Percentiles rank a stretch among this genome's conserved stretches.
phyloP scores from a whole-genome alignment of 176 grass and related monocot genomes.

The Metroxylon sagu region DNA sequence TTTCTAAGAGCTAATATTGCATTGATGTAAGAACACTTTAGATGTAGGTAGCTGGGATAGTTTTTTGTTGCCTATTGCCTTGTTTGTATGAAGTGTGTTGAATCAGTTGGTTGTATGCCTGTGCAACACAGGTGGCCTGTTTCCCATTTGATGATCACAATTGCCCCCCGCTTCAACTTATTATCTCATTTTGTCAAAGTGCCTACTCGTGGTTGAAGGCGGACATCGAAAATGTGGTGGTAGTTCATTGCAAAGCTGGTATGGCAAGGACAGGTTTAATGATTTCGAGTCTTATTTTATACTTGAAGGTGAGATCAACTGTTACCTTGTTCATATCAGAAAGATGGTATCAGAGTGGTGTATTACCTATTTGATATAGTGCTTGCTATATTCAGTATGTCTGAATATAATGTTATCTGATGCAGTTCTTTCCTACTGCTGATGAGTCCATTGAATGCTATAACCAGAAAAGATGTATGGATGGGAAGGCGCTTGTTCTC shows the following conservation, averaged over 20 bases:
- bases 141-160: slow-evolving; percentile 12
- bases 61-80: too few species aligned
- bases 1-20: too few species aligned
- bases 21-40: too few species aligned
- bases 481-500: slow-evolving; percentile 10
- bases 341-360: too few species aligned
- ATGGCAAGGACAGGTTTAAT: slow-evolving; percentile 12
- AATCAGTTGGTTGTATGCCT: too few species aligned
- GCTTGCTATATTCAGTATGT: too few species aligned
- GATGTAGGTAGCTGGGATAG: too few species aligned
- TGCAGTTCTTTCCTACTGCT: slow-evolving; percentile 15
- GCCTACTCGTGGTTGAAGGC: slow-evolving; percentile 7
- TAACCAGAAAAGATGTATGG: slow-evolving; percentile 16
- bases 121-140: slow-evolving; percentile 7
- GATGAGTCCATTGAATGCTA: slow-evolving; percentile 17
- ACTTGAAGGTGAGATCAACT: slow-evolving; percentile 2
- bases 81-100: too few species aligned
- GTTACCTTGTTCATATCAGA: too few species aligned
- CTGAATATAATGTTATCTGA: neutral
- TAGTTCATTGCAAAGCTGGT: slow-evolving; percentile 16
- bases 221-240: slow-evolving; percentile 9
- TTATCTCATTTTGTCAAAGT: slow-evolving; percentile 12
- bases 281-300: slow-evolving; percentile 14
- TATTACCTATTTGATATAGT: too few species aligned
- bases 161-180: slow-evolving; percentile 12